Evolutionary conservation across 208 protist species (phyloP).

Genomic region (Crithidia brevicula): DNA sequence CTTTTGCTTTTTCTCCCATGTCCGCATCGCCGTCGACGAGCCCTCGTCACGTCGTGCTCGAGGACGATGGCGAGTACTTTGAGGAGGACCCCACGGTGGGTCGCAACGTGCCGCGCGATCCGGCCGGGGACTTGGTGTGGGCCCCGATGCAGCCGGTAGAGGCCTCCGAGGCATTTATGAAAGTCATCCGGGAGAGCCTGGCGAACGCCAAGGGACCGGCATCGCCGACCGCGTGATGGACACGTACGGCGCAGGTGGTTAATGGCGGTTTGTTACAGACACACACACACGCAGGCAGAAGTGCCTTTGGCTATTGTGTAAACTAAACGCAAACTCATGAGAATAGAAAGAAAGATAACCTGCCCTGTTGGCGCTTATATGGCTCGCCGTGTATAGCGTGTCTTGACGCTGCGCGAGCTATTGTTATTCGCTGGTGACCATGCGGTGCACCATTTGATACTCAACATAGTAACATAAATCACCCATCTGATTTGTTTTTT

Average conservation of each 20-base stretch:
- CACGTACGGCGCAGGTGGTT: too few relatives aligned
- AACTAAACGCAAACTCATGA: neutral
- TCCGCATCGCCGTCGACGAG: neutral
- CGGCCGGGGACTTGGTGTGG: conserved; percentile 52
- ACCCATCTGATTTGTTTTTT: too few relatives aligned
- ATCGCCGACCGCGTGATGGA: conserved; percentile 1
- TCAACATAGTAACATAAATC: too few relatives aligned
- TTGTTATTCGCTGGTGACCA: too few relatives aligned
- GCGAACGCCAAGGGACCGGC: conserved; percentile 8
- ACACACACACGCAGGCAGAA: neutral
- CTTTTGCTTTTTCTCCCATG: neutral
- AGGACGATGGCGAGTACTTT: conserved; percentile 82
- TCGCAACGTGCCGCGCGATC: conserved; percentile 67
- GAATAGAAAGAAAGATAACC: too few relatives aligned
- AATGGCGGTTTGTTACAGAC: too few relatives aligned
- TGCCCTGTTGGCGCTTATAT: too few relatives aligned
- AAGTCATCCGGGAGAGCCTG: conserved; percentile 27
- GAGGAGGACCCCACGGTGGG: conserved; percentile 83
- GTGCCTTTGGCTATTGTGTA: neutral
- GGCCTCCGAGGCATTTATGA: conserved; percentile 27
- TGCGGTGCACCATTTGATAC: too few relatives aligned
- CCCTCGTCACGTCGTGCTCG: conserved; percentile 57
- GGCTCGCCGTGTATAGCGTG: too few relatives aligned
- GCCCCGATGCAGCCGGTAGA: conserved; percentile 42
- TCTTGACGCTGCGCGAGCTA: too few relatives aligned